Evolutionary conservation across 148 eudicot species (phyloP).

Genomic region (Chenopodium album): DNA sequence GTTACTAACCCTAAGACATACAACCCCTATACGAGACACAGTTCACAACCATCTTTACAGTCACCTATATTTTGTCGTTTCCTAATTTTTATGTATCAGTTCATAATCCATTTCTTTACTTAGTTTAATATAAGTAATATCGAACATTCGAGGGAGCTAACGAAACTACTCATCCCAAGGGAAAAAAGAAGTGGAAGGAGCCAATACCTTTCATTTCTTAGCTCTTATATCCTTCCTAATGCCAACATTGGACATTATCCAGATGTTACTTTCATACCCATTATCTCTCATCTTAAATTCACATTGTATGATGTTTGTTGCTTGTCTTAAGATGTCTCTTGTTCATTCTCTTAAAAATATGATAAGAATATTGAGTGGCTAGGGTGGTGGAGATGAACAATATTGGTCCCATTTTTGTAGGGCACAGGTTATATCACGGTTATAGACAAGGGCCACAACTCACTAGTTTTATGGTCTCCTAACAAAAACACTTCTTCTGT

Average conservation of each 20-base stretch:
- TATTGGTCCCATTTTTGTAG: slow-evolving; percentile 43
- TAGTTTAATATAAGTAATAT: too few relatives aligned
- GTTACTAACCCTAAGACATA: too few relatives aligned
- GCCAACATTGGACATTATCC: slow-evolving; percentile 18
- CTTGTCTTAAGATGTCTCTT: slow-evolving; percentile 15
- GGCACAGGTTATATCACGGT: slow-evolving; percentile 26
- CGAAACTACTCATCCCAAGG: neutral
- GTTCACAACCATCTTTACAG: too few relatives aligned
- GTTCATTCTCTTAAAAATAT: neutral
- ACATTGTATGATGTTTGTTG: slow-evolving; percentile 17
- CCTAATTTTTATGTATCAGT: too few relatives aligned
- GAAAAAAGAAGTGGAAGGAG: neutral
- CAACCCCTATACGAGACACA: too few relatives aligned
- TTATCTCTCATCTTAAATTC: slow-evolving; percentile 15
- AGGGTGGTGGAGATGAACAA: slow-evolving; percentile 30
- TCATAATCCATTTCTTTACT: too few relatives aligned
- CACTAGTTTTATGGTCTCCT: slow-evolving; percentile 48
- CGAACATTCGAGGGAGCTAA: too few relatives aligned
- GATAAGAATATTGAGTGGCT: slow-evolving; percentile 16
- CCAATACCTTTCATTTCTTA: slow-evolving; percentile 13
- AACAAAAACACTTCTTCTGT: slow-evolving; percentile 1
- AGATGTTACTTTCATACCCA: slow-evolving; percentile 21
- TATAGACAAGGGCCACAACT: slow-evolving; percentile 43
- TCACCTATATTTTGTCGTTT: too few relatives aligned
- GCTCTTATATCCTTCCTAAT: neutral